These are phyloP conservation scores for Arctium lappa DNA, from an alignment of 129 eudicot genomes.

Conservation along the genomic window DNA sequence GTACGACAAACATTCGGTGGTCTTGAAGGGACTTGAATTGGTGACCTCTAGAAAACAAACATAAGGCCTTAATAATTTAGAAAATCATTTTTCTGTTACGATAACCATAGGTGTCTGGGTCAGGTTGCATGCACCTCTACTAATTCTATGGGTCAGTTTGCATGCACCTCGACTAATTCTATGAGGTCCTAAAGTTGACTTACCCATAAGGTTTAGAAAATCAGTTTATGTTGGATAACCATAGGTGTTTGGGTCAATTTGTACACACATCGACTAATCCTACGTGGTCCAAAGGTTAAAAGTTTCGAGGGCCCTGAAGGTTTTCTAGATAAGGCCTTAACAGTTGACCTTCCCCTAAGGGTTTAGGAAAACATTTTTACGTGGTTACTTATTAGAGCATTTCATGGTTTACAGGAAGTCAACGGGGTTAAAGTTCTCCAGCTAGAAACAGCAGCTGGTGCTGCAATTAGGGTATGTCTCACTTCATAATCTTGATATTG, in stretches of 20 bases:
- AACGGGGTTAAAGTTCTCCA: conserved; percentile 93
- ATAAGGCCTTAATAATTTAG: neutral
- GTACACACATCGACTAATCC: too few relatives aligned
- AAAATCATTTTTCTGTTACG: neutral
- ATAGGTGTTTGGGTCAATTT: too few relatives aligned
- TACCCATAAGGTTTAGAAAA: too few relatives aligned
- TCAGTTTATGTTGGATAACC: too few relatives aligned
- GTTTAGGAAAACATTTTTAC: neutral
- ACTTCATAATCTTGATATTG: neutral
- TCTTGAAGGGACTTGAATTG: neutral
- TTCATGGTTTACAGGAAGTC: conserved; percentile 54
- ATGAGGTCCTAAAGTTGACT: too few relatives aligned
- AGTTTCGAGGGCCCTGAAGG: too few relatives aligned
- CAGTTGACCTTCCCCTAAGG: neutral
- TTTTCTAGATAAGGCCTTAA: too few relatives aligned
- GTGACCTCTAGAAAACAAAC: neutral
- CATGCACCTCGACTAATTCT: neutral
- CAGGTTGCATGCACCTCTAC: too few relatives aligned
- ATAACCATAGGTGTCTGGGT: neutral
- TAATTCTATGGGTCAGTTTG: neutral
- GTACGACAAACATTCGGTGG: neutral
- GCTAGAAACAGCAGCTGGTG: conserved; percentile 99
- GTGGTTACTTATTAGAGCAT: neutral
- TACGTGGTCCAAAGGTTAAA: too few relatives aligned
- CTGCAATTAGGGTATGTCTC: conserved; percentile 84